Conservation (phyloP, 2,329 filamentous ascomycete species). For the Ceratocystis albifundus region DNA sequence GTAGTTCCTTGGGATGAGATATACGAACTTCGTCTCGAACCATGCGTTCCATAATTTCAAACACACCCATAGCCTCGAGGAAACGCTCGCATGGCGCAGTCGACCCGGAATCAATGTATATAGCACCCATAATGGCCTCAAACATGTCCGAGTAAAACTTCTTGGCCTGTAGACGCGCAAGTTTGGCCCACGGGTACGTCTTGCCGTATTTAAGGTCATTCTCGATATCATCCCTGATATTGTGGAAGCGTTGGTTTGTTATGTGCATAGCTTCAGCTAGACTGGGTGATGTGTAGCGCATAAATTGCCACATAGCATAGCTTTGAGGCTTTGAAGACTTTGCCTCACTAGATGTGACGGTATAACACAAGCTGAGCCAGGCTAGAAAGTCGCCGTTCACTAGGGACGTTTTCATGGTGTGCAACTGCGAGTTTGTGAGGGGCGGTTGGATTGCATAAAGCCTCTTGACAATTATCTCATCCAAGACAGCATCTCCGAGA, state of each 20-base stretch:
- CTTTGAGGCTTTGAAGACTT: background rate
- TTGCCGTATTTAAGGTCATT: constrained; percentile 38
- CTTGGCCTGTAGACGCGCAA: constrained; percentile 52
- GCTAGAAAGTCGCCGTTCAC: constrained; percentile 73
- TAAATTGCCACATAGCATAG: constrained; percentile 54
- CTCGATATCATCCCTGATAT: constrained; percentile 39
- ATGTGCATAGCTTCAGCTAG: constrained; percentile 29
- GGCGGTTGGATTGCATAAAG: constrained; percentile 41
- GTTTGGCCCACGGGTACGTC: constrained; percentile 64
- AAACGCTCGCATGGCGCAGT: constrained; percentile 48
- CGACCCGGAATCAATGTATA: constrained; percentile 69
- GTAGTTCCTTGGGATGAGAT: constrained; percentile 50
- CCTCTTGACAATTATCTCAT: constrained; percentile 58
- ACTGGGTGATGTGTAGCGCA: constrained; percentile 44
- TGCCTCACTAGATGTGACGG: constrained; percentile 23
- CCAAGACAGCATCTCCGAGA: constrained; percentile 74
- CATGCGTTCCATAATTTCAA: constrained; percentile 50
- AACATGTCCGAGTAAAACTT: constrained; percentile 80
- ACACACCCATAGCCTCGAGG: constrained; percentile 51
- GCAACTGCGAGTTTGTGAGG: constrained; percentile 50
- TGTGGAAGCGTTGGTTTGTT: constrained; percentile 35
- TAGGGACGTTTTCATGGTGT: constrained; percentile 60
- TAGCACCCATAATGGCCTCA: constrained; percentile 67
- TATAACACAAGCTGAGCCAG: constrained; percentile 39
- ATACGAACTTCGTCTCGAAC: constrained; percentile 48